Percentiles rank a stretch among this genome's conserved stretches.
Conservation (phyloP, 148 eudicot species). For the Camellia granthamiana region DNA sequence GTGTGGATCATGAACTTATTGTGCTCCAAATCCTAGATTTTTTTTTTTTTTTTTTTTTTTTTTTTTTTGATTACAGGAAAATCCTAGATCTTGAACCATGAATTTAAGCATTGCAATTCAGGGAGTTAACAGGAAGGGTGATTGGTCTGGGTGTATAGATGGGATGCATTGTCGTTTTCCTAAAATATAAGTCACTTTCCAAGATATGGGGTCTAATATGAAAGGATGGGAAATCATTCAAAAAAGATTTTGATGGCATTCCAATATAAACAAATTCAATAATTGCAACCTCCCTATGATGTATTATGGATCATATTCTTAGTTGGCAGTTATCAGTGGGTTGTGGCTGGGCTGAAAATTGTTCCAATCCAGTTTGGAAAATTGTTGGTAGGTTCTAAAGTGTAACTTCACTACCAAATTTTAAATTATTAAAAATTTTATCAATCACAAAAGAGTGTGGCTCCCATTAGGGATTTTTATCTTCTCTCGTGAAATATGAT, state of each 20-base stretch:
- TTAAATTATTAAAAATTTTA: too few species aligned
- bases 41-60: too few species aligned
- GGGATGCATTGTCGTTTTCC: slow-evolving; percentile 18
- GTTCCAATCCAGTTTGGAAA: too few species aligned
- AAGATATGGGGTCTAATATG: slow-evolving; percentile 24
- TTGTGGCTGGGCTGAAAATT: neutral
- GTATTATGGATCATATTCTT: neutral
- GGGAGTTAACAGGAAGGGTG: neutral
- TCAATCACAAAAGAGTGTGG: too few species aligned
- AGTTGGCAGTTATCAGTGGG: slow-evolving; percentile 1
- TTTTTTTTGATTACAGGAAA: neutral
- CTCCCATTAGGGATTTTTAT: too few species aligned
- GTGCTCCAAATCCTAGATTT: too few species aligned
- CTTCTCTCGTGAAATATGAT: too few species aligned
- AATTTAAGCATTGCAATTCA: neutral
- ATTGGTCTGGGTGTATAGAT: neutral
- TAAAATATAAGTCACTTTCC: slow-evolving; percentile 16
- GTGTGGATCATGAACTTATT: too few species aligned
- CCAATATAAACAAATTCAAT: slow-evolving; percentile 18
- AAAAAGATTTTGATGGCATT: slow-evolving; percentile 6
- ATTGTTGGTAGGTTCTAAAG: too few species aligned
- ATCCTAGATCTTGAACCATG: neutral
- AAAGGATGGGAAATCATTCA: slow-evolving; percentile 2
- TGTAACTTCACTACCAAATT: too few species aligned
- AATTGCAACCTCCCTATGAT: slow-evolving; percentile 6